These are phyloP conservation scores for Tetradesmus obliquus DNA, from an alignment of 139 green algal species.

Conservation along the genomic window DNA sequence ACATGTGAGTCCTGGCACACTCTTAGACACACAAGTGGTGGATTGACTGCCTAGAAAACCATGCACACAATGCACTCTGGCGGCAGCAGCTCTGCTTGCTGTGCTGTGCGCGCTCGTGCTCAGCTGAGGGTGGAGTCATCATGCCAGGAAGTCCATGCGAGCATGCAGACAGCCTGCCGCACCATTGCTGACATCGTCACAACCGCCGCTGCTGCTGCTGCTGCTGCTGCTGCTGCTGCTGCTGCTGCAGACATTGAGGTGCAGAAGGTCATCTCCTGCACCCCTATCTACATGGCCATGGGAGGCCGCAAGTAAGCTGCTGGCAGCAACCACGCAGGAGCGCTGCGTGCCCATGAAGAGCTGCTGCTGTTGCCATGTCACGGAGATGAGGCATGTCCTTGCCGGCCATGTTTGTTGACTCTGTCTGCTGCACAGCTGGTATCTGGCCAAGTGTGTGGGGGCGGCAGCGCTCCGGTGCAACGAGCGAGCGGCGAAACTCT, in stretches of 20 bases:
- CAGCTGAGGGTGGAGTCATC: too few relatives aligned
- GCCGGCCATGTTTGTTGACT: background rate
- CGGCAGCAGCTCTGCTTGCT: too few relatives aligned
- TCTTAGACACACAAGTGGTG: too few relatives aligned
- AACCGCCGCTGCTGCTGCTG: background rate
- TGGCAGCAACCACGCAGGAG: background rate
- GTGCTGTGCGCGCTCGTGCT: too few relatives aligned
- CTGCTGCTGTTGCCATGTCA: background rate
- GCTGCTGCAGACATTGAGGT: conserved; percentile 29
- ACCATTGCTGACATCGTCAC: background rate
- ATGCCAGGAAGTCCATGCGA: too few relatives aligned
- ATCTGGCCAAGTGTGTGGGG: too few relatives aligned
- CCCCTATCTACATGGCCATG: background rate
- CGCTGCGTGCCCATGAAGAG: background rate
- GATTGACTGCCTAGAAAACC: too few relatives aligned
- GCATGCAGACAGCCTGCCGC: too few relatives aligned
- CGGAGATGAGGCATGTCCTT: too few relatives aligned
- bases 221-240: conserved; percentile 22
- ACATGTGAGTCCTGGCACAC: too few relatives aligned
- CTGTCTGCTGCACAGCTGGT: background rate
- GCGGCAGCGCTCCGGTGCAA: background rate
- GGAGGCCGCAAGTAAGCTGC: background rate
- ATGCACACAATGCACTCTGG: too few relatives aligned
- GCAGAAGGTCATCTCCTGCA: conserved; percentile 12
- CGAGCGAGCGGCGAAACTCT: background rate